Conservation (phyloP, 768 basidiomycete genomes). For the Austroboletus eburneus region DNA sequence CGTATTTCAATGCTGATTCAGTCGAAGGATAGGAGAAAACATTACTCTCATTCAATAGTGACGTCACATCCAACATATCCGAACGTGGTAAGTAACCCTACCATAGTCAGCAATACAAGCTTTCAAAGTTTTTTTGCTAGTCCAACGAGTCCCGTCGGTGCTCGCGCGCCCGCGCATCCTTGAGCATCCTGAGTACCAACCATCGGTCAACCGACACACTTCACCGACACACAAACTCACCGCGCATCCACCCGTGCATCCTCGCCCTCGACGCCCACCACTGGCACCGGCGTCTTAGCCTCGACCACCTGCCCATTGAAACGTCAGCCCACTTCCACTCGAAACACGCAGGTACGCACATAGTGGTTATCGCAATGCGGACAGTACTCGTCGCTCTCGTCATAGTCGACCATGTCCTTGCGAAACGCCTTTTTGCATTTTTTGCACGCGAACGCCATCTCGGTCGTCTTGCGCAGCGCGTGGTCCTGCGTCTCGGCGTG, state of each 20-base stretch:
- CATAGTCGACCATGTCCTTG: constrained; percentile 89
- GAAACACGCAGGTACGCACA: constrained; percentile 45
- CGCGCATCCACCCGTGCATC: constrained; percentile 84
- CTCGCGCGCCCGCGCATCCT: too few relatives aligned
- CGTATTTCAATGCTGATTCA: constrained; percentile 18
- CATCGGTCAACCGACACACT: too few relatives aligned
- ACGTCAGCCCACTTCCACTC: constrained; percentile 1
- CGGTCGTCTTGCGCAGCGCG: constrained; percentile 63
- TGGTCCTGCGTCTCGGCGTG: constrained; percentile 85
- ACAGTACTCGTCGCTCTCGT: constrained; percentile 97
- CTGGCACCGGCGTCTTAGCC: constrained; percentile 85
- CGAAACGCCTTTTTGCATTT: constrained; percentile 95
- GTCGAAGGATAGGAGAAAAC: constrained; percentile 16
- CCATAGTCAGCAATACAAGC: too few relatives aligned
- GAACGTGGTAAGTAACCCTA: constrained; percentile 7
- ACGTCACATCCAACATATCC: constrained; percentile 22
- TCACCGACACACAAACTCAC: constrained; percentile 48
- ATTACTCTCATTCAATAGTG: constrained; percentile 12
- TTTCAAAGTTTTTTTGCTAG: too few relatives aligned
- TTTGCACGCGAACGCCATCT: constrained; percentile 84
- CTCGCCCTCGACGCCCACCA: constrained; percentile 85
- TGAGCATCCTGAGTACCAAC: constrained; percentile 86
- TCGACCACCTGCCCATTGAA: constrained; percentile 83
- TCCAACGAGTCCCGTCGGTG: constrained; percentile 53
- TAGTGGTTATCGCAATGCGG: constrained; percentile 99